Evolutionary conservation across 176 grass and related monocot species (phyloP), one percentile per base, ranked within the genome.

Genomic region (Lolium rigidum): DNA sequence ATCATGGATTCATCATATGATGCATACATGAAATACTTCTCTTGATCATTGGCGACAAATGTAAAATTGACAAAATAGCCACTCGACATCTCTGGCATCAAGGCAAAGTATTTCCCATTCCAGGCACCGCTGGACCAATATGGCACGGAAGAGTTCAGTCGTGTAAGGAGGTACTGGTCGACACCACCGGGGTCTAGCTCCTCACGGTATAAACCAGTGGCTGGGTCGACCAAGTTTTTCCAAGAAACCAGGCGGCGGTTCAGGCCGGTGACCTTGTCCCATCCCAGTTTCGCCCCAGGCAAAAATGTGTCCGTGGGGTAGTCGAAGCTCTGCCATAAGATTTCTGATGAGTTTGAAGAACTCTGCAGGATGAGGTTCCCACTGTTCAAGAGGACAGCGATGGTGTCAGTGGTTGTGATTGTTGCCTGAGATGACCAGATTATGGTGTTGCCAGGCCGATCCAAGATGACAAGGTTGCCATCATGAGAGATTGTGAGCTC

Each of bases 311-410:
- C 79, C 1, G 89, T 83, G 1, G 83, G 89, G 26, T 91, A 50
- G 56, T 90, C 82, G 41, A 93, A 90, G 84, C 92, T 93, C 71
- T 93, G 85, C 92, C 92, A 93, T 55, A 85, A 17, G 15, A 86
- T 41, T 59, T 31, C 28, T 22, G 78, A 82, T 11, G 83, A 54
- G 38, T 80, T 55, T 21, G 35, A 18, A 25, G 37, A 25, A 39
- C 55, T 79, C n/a, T 74, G 62, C 24, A 92, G 82, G 43, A 92
- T 26, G 48, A 92, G 70, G 26, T 92, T 92, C 26, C 87, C 91
- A 13, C 12, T 77, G 62, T 84, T 83, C 18, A 81, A 12, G 10
- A 89, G 84, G 17, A 71, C 49, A 3, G 84, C 83, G 3, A 44
- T 28, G 16, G 87, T 85, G 38, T 39, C 44, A 15, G 8, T 73